Evolutionary conservation across 192 early-diverging fungal genomes (phyloP).

Genomic region (Backusella psychrophila): DNA sequence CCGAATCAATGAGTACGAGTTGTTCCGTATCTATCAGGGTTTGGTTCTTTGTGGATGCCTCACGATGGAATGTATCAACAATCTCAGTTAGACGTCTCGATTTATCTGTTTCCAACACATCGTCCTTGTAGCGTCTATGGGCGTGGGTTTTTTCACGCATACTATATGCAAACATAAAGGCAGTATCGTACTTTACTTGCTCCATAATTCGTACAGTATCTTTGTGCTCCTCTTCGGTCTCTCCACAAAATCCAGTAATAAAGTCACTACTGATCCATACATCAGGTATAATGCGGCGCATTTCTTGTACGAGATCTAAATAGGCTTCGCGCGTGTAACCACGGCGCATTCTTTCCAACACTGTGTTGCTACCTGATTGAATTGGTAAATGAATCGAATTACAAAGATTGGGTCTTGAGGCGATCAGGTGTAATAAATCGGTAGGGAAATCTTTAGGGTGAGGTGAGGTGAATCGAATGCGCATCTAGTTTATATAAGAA

Average conservation of each 20-base stretch:
- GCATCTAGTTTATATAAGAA: slow-evolving; percentile 46
- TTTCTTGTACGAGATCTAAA: slow-evolving; percentile 60
- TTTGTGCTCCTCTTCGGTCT: slow-evolving; percentile 68
- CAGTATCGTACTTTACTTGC: slow-evolving; percentile 66
- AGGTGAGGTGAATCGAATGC: slow-evolving; percentile 75
- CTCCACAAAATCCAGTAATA: slow-evolving; percentile 78
- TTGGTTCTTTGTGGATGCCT: slow-evolving; percentile 53
- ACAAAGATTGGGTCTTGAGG: slow-evolving; percentile 67
- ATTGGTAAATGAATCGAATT: slow-evolving; percentile 72
- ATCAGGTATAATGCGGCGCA: slow-evolving; percentile 66
- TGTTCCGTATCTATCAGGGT: slow-evolving; percentile 45
- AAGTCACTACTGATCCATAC: slow-evolving; percentile 74
- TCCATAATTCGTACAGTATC: slow-evolving; percentile 70
- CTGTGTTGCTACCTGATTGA: slow-evolving; percentile 66
- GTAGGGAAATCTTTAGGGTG: slow-evolving; percentile 82
- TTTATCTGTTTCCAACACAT: slow-evolving; percentile 67
- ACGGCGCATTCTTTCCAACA: slow-evolving; percentile 71
- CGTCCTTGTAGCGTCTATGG: slow-evolving; percentile 62
- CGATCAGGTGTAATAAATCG: slow-evolving; percentile 65
- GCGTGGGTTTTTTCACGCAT: slow-evolving; percentile 77
- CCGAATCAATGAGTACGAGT: slow-evolving; percentile 57
- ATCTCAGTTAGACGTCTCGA: slow-evolving; percentile 61
- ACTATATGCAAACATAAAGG: slow-evolving; percentile 80
- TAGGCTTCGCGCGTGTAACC: slow-evolving; percentile 74
- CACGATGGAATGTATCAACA: slow-evolving; percentile 59